Evolutionary conservation across 108 stramenopile genomes (phyloP).

Genomic region (Epipyxis sp.): DNA sequence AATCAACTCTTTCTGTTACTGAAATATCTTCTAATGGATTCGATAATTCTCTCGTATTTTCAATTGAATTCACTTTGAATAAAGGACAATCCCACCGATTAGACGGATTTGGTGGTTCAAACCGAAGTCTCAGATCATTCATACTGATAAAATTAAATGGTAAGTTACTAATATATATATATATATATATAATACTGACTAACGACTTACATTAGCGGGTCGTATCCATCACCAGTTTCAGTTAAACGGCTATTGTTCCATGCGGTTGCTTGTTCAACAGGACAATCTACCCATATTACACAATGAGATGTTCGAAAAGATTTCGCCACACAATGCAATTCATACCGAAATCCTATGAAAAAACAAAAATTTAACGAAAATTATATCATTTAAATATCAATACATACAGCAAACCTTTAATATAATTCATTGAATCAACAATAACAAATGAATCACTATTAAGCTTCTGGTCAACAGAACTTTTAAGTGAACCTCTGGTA

Average conservation of each 20-base stretch:
- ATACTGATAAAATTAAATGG: neutral
- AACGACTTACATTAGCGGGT: slow-evolving; percentile 2
- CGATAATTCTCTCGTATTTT: neutral
- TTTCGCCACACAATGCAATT: neutral
- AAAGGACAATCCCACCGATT: slow-evolving; percentile 31
- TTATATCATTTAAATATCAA: too few relatives aligned
- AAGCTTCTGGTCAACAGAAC: slow-evolving; percentile 1
- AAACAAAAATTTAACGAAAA: too few relatives aligned
- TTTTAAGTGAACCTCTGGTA: neutral
- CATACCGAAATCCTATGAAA: slow-evolving; percentile 20
- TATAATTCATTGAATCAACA: slow-evolving; percentile 26
- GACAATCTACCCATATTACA: slow-evolving; percentile 2
- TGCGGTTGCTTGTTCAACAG: neutral
- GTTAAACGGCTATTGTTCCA: neutral
- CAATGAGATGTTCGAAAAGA: slow-evolving; percentile 12
- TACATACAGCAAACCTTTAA: too few relatives aligned
- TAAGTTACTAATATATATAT: neutral
- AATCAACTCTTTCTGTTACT: too few relatives aligned
- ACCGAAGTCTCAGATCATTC: slow-evolving; percentile 13
- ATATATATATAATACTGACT: neutral
- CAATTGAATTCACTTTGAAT: neutral
- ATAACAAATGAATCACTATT: neutral
- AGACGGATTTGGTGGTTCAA: slow-evolving; percentile 12
- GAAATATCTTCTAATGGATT: neutral
- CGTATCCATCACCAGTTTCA: neutral